phyloP scores from a whole-genome alignment of 768 basidiomycete species.

The Suillus cothurnatus region DNA sequence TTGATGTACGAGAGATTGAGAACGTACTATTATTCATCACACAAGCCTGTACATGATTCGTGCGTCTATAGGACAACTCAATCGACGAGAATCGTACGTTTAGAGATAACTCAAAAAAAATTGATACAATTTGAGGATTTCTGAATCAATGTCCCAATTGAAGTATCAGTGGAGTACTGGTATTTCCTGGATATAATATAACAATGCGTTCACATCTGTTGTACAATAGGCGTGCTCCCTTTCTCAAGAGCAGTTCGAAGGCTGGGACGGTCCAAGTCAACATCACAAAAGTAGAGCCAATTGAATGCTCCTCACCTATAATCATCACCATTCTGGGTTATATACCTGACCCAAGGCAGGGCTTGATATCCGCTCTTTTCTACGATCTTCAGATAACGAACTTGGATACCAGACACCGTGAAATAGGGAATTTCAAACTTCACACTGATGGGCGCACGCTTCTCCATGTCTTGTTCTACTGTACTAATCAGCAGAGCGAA shows the following conservation, averaged over 20 bases:
- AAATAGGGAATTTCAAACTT: constrained; percentile 99
- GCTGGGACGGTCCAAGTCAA: constrained; percentile 34
- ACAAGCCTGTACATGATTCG: neutral
- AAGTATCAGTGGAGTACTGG: neutral
- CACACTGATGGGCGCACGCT: constrained; percentile 93
- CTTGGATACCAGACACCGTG: constrained; percentile 96
- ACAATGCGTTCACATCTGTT: constrained; percentile 27
- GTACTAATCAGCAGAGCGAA: neutral
- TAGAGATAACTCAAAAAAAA: neutral
- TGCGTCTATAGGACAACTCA: neutral
- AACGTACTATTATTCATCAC: neutral
- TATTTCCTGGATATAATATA: constrained; percentile 32
- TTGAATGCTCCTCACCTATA: constrained; percentile 62
- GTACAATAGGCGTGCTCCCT: constrained; percentile 64
- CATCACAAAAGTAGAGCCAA: neutral
- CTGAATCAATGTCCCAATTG: neutral
- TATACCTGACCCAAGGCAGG: constrained; percentile 93
- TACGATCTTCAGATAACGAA: constrained; percentile 96
- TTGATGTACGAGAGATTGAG: neutral
- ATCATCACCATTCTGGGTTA: constrained; percentile 90
- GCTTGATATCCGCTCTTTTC: constrained; percentile 99
- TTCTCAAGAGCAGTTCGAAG: constrained; percentile 77
- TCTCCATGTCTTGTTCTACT: constrained; percentile 27
- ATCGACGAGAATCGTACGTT: neutral
- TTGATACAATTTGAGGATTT: neutral